Evolutionary conservation across 257 asterid species (phyloP).

Genomic region (Haberlea rhodopensis): DNA sequence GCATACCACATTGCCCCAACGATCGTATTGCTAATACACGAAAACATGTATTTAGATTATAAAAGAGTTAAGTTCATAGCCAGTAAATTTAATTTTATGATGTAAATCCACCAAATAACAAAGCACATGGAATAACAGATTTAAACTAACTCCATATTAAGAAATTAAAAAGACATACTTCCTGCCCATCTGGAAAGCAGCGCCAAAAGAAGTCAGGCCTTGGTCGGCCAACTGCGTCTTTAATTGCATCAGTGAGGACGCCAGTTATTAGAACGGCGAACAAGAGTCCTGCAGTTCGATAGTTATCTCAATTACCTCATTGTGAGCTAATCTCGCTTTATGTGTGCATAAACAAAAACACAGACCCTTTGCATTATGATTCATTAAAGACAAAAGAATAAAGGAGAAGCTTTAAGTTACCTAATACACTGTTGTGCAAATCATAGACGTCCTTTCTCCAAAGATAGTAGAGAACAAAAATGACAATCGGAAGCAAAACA

Average conservation of each 20-base stretch:
- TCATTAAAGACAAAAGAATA: too few species aligned
- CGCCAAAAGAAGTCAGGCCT: conserved; percentile 66
- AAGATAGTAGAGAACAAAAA: conserved; percentile 37
- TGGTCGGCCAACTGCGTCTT: conserved; percentile 65
- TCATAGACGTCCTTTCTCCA: conserved; percentile 45
- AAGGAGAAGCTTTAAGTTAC: conserved; percentile 27
- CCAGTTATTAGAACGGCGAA: conserved; percentile 49
- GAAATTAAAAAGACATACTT: conserved; percentile 26
- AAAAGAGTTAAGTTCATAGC: conserved; percentile 19
- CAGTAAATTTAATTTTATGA: background rate
- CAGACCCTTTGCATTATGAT: background rate
- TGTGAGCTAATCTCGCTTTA: background rate
- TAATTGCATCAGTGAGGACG: conserved; percentile 56
- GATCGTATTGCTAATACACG: conserved; percentile 10
- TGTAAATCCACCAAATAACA: background rate
- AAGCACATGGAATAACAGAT: background rate
- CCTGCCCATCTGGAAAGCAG: conserved; percentile 63
- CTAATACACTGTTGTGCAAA: conserved; percentile 50
- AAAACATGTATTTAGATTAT: background rate
- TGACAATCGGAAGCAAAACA: conserved; percentile 39
- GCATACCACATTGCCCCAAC: conserved; percentile 42
- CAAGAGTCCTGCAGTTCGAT: conserved; percentile 39
- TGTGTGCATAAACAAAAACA: background rate
- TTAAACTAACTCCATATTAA: background rate
- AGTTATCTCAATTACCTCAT: background rate